A percentile compares a stretch with the other conserved stretches of the same genome.
phyloP scores from a whole-genome alignment of 495 filamentous ascomycete genomes.

The Aspergillus homomorphus region DNA sequence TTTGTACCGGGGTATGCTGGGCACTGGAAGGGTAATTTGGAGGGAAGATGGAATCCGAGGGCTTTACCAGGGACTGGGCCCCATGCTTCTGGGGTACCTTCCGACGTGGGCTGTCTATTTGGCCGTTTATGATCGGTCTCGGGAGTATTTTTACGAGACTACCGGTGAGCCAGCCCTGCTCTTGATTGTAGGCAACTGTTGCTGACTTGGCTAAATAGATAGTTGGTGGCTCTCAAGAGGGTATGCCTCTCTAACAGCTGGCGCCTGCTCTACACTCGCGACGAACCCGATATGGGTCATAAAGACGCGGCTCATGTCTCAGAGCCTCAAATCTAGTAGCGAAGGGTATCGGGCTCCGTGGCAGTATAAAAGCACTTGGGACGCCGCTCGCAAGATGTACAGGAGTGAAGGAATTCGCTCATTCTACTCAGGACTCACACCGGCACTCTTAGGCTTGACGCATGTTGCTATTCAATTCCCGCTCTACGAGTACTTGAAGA shows the following conservation, averaged over 20 bases:
- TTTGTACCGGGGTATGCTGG: constrained; percentile 80
- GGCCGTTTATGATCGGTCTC: constrained; percentile 87
- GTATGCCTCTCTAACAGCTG: constrained; percentile 81
- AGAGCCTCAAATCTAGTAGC: constrained; percentile 51
- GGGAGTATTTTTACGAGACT: constrained; percentile 64
- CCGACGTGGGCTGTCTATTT: constrained; percentile 99
- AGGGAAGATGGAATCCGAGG: constrained; percentile 82
- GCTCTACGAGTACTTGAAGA: constrained; percentile 90
- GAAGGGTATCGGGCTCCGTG: constrained; percentile 68
- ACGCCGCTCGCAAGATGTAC: constrained; percentile 96
- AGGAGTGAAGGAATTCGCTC: constrained; percentile 77
- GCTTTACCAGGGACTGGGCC: constrained; percentile 89
- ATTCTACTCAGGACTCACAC: constrained; percentile 94
- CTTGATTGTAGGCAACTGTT: background rate
- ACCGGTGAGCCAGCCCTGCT: constrained; percentile 51
- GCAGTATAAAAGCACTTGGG: constrained; percentile 83
- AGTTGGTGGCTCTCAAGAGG: constrained; percentile 61
- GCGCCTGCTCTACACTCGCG: constrained; percentile 84
- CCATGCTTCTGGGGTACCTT: constrained; percentile 90
- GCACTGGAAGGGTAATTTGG: constrained; percentile 82
- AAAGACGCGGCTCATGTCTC: constrained; percentile 96
- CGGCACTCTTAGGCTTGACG: constrained; percentile 85
- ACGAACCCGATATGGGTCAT: constrained; percentile 99
- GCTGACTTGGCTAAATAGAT: constrained; percentile 29
- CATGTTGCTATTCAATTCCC: constrained; percentile 99